phyloP scores from a whole-genome alignment of 2,329 filamentous ascomycete species.

The Sarocladium oryzae region DNA sequence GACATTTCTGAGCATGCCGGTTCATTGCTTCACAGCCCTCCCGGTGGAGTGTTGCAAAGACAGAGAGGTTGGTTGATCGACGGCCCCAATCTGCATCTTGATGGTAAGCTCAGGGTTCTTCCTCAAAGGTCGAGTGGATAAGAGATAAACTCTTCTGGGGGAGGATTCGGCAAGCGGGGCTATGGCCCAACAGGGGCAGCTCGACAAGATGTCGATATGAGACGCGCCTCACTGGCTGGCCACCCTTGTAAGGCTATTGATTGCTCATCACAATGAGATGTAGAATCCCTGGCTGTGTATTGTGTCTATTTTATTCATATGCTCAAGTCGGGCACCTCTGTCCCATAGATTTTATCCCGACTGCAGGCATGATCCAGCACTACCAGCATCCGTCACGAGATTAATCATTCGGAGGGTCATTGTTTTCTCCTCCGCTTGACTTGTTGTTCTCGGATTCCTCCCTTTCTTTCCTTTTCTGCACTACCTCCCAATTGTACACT shows the following conservation, averaged over 20 bases:
- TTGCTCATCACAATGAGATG: no score
- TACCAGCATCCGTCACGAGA: neutral
- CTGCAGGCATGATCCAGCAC: neutral
- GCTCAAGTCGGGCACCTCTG: neutral
- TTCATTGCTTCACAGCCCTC: slow-evolving; percentile 2
- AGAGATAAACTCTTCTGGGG: neutral
- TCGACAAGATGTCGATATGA: neutral
- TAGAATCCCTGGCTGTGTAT: no score
- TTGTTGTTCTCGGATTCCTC: slow-evolving; percentile 45
- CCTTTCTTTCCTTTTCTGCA: slow-evolving; percentile 89
- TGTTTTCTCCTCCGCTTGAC: slow-evolving; percentile 24
- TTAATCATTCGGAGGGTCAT: slow-evolving; percentile 22
- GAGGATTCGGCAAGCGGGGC: slow-evolving; percentile 1
- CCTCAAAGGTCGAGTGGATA: neutral
- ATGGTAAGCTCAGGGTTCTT: neutral
- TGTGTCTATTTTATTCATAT: neutral
- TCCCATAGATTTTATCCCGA: neutral
- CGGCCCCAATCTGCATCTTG: neutral
- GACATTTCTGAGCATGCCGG: slow-evolving; percentile 4
- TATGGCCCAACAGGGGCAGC: neutral
- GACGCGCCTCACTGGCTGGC: no score
- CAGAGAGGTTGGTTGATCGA: neutral
- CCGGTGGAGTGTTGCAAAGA: neutral
- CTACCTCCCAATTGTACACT: slow-evolving; percentile 99
- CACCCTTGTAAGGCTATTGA: no score